Conservation (phyloP, 2,329 filamentous ascomycete genomes). For the Penicillium sp. region DNA sequence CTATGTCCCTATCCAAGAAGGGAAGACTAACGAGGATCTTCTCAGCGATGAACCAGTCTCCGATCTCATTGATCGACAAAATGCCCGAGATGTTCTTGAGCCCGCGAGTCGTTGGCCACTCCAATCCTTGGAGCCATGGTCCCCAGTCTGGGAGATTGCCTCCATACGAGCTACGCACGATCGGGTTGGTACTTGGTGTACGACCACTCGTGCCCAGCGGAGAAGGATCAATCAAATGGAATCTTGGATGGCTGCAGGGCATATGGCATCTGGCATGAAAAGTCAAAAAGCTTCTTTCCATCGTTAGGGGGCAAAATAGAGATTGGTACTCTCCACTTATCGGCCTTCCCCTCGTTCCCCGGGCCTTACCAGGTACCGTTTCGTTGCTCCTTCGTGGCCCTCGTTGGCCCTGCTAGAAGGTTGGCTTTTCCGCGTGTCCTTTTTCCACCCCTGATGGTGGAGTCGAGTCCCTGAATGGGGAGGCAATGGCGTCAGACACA, state of each 20-base stretch:
- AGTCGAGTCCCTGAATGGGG: slow-evolving; percentile 12
- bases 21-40: slow-evolving; percentile 18
- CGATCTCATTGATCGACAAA: slow-evolving; percentile 15
- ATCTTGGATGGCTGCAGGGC: background rate
- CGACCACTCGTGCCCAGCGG: background rate
- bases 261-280: background rate
- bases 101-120: slow-evolving; percentile 3
- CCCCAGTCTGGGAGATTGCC: background rate
- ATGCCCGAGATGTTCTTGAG: slow-evolving; percentile 16
- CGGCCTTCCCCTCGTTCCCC: background rate
- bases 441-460: slow-evolving; percentile 12
- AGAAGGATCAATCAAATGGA: background rate
- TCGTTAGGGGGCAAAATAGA: background rate
- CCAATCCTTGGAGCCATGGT: background rate
- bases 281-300: slow-evolving; percentile 3
- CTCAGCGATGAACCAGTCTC: slow-evolving; percentile 5
- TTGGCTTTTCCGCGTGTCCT: background rate
- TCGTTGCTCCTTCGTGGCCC: background rate
- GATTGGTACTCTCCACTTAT: background rate
- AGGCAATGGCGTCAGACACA: slow-evolving; percentile 32
- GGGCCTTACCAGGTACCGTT: background rate
- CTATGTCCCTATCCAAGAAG: slow-evolving; percentile 24
- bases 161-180: background rate
- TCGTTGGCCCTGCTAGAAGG: background rate
- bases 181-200: background rate